Base-by-base conservation (phyloP, 331 rosid species). In the Quercus lobata region DNA sequence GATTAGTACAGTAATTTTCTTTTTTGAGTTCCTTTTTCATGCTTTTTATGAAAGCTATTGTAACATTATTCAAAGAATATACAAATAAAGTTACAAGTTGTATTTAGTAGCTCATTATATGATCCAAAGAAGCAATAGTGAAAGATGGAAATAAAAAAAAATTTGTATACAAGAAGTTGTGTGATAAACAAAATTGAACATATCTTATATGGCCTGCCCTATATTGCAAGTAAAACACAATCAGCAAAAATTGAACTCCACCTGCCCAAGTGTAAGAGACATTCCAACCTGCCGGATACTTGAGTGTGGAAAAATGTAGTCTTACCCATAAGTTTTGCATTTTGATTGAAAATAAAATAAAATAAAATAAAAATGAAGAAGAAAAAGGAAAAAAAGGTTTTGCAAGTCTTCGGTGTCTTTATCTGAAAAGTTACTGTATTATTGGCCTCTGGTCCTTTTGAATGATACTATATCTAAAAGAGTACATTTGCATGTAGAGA, bases 401-500 rank as follows among this genome's bases (percentile, higher is more conserved):
- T 65, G 5, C 46, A 6, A 65, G 46, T 65, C 71, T 65, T 16
- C 3, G 21, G 46, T 16, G 12, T 16, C 46, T 65, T 29, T 30
- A 18, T 17, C 15, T 32, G 46, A 7, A 62, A 65, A 17, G 21
- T 19, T 27, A 55, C 69, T 19, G 16, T 71, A 3, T 21, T 71
- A 76, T 75, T 71, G 73, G 69, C 72, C 76, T 69, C 53, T 66
- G 66, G 69, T 60, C 44, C 53, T 84, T 76, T 41, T 29, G 72
- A 30, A 21, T 56, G 58, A 21, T 74, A 60, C 57, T 32, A 77
- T 70, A 71, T 30, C 41, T 53, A 17, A 56, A 74, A 32, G 25
- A 69, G 11, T 74, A 56, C 46, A 30, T 87, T 73, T 82, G 55
- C 69, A 75, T 66, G 80, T 87, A 94, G 98, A 91, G 97, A 84